Evolutionary conservation across 2,329 filamentous ascomycete species (phyloP), one percentile per base, ranked within the genome.

Genomic region (Trichocomaceae sp.): DNA sequence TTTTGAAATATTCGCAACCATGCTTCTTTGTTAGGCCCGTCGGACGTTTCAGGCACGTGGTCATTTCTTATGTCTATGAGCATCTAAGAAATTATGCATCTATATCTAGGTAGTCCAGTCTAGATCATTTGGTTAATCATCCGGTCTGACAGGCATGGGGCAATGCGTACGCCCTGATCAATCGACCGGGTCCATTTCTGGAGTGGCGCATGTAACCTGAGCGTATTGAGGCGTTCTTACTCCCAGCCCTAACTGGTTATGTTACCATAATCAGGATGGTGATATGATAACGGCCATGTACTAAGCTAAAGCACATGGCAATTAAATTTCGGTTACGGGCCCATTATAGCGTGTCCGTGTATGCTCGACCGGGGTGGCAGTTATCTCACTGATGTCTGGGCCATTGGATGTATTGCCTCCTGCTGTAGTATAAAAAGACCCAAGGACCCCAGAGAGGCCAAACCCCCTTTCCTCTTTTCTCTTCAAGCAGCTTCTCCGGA

Each of bases 271-370:
- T 8, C 26, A 29, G 26, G 5, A 9, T 10, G 5, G 2, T 9
- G 5, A 29, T n/a, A n/a, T 29, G 26, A 29, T 29, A 8, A 29
- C 10, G 26, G 10, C 2, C 17, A 5, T 35, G 19, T 8, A 45
- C n/a, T 45, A 19, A 41, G 3, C 39, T 12, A 45, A 17, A 37
- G 41, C 50, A 52, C 41, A 35, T 52, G 50, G 41, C 50, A 37
- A 22, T 15, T 29, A 13, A 37, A 5, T 35, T 20, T 35, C 41
- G 46, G 35, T 5, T 46, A 45, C 44, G 41, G 39, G 15, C 37
- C 31, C 29, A 46, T 23, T 5, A 23, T 17, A 44, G 49, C 13
- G 23, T 51, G 20, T 10, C 41, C 26, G 22, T 17, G 19, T 19
- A 17, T 45, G 19, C 19, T 46, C 19, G 15, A 23, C 46, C 17